Evolutionary conservation across 2,329 filamentous ascomycete species (phyloP), one percentile per base, ranked within the genome.

Genomic region (Hysterium pulicare): DNA sequence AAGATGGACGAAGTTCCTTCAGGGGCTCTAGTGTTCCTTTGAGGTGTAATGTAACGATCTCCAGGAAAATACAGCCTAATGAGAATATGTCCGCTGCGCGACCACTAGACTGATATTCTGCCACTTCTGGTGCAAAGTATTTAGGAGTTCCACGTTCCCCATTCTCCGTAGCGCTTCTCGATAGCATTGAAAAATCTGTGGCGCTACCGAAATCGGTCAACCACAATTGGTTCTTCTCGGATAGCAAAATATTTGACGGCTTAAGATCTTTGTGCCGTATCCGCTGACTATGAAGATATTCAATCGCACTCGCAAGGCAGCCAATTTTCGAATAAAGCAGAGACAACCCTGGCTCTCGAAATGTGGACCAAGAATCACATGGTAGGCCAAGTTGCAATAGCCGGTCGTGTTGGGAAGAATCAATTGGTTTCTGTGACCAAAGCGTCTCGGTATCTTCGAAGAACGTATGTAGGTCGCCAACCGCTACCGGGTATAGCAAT

Each of bases 251-350:
- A 15, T 52, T 54, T 1, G 52, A 52, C 1, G 43, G 53, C 53
- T 59, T 38, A 4, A 59, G 26, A 22, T 59, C 54, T 38, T 58
- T 55, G 24, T 58, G 56, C 2, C 51, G 47, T 22, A 57, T 50
- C 3, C 42, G 44, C 23, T 55, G 42, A 11, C 26, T 24, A 34
- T 58, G 55, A 11, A 58, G 33, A 36, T 54, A 58, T 13, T 42
- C 46, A 5, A 57, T 41, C 0, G 53, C 53, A 11, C 46, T 47
- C 5, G 50, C 30, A 0, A 57, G 33, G 41, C 54, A 57, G 11
- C 54, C 54, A 7, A 54, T 43, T 30, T 45, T 50, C 5, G 38
- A 39, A 24, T 44, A 50, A 3, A 38, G 23, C 16, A 13, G 26
- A 6, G 11, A 11, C 11, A 5, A 23, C 2, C 20, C 23, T 9